Evolutionary conservation across 768 basidiomycete species (phyloP), one percentile per base, ranked within the genome.

Genomic region (Lentinula guzmanii): DNA sequence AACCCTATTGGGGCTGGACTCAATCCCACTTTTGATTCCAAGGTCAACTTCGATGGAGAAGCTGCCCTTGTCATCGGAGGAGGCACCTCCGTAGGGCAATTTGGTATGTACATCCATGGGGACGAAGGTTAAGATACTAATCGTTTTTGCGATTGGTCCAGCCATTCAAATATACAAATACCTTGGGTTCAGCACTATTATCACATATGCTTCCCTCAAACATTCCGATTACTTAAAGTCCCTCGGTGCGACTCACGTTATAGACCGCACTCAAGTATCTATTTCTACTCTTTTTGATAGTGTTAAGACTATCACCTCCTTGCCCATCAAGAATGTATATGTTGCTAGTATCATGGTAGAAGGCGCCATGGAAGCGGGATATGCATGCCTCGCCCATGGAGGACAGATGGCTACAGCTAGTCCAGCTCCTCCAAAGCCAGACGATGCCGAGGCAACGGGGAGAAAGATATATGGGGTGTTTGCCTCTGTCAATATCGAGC

Each of bases 31-130:
- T 71, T 77, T 67, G 73, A 72, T 46, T 65, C 70, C 15, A 71
- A 69, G 21, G 75, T 74, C 42, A 79, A 75, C 46, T 81, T 82
- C 64, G 69, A 67, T 43, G 79, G 72, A 9, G 73, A 74, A 54
- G 76, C 81, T 0, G 74, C 83, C 51, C 62, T 84, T 35, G 74
- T 84, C 60, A 69, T 82, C 16, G 82, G 81, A 35, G 82, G 82
- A 4, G 67, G 76, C 24, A 75, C 75, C 48, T 81, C 79, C 35
- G 79, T 82, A 4, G 82, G 82, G 39, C 80, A 82, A 73, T 78
- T 72, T 37, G 78, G 82, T 79, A 68, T 64, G 76, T 65, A 34
- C 11, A 16, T 28, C 1, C 28, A 28, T 28, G 28, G 28, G 28
- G 28, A 28, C 28, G 28, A 28, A 28, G 28, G 28, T 28, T 28